phyloP scores from a whole-genome alignment of 192 early-diverging fungal species.

The Spizellomyces punctatus region DNA sequence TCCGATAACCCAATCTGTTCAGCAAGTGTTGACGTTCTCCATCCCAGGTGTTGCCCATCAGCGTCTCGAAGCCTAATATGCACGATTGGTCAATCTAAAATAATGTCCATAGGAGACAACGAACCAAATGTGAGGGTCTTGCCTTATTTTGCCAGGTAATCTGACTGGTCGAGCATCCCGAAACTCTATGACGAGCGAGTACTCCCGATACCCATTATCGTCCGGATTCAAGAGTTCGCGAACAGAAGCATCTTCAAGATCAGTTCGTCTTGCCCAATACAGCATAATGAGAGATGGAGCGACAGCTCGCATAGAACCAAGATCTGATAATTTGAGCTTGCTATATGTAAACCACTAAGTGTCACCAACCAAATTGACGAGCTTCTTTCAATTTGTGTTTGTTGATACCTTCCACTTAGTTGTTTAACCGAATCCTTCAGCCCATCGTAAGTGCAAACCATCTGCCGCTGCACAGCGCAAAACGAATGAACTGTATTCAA shows the following conservation, averaged over 20 bases:
- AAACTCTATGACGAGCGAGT: conserved; percentile 38
- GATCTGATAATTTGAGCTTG: conserved; percentile 20
- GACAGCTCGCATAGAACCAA: conserved; percentile 30
- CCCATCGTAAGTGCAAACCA: conserved; percentile 30
- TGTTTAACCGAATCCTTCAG: conserved; percentile 22
- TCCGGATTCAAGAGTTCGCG: conserved; percentile 24
- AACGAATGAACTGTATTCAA: conserved; percentile 39
- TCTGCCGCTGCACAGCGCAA: conserved; percentile 32
- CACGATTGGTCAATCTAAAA: too few relatives aligned
- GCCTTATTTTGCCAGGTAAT: conserved; percentile 20
- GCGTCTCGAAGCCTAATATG: neutral
- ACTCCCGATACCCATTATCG: neutral
- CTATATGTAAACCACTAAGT: neutral
- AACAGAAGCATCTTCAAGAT: conserved; percentile 27
- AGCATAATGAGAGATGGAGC: conserved; percentile 25
- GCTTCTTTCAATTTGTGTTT: neutral
- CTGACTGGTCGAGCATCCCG: conserved; percentile 23
- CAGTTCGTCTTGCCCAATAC: conserved; percentile 25
- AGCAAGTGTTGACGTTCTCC: neutral
- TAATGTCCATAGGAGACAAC: too few relatives aligned
- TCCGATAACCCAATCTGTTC: neutral
- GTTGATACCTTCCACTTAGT: conserved; percentile 23
- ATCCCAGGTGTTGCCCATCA: neutral
- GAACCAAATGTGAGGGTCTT: too few relatives aligned
- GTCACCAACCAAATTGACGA: neutral